A percentile compares a stretch with the other conserved stretches of the same genome.
Conservation (phyloP, 768 basidiomycete genomes). For the Mycena alexandri region DNA sequence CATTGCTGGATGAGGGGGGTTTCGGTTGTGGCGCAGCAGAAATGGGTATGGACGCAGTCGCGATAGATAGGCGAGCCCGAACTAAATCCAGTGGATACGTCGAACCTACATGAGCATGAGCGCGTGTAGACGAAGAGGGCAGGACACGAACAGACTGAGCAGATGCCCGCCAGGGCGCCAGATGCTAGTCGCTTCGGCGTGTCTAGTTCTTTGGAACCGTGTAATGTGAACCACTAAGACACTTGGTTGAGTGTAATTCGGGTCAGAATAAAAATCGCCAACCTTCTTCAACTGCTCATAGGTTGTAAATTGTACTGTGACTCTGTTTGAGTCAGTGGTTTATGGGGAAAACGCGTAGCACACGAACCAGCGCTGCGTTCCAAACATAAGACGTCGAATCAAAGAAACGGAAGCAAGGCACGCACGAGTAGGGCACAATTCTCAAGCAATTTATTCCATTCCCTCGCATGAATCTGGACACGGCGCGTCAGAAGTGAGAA, state of each 20-base stretch:
- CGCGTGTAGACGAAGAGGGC: constrained; percentile 24
- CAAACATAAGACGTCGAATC: constrained; percentile 2
- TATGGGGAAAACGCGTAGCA: neutral
- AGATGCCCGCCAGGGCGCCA: constrained; percentile 94
- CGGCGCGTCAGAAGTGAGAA: neutral
- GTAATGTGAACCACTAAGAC: constrained; percentile 73
- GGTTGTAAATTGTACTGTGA: constrained; percentile 85
- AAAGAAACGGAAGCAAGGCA: constrained; percentile 38
- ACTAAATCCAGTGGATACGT: constrained; percentile 97
- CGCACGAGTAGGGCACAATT: constrained; percentile 89
- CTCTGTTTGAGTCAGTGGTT: constrained; percentile 6
- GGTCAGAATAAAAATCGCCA: constrained; percentile 30
- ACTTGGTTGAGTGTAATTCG: constrained; percentile 49
- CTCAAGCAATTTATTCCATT: constrained; percentile 92
- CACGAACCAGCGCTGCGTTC: constrained; percentile 23
- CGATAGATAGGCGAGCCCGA: constrained; percentile 91
- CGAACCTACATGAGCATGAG: constrained; percentile 61
- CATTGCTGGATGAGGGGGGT: constrained; percentile 33
- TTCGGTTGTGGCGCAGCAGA: constrained; percentile 39
- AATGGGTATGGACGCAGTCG: constrained; percentile 81
- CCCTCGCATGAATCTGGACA: constrained; percentile 81
- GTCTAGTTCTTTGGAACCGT: constrained; percentile 83
- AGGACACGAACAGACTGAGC: constrained; percentile 85
- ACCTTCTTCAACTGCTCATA: constrained; percentile 95
- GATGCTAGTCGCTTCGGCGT: constrained; percentile 88